Conservation (phyloP, 495 filamentous ascomycete genomes). For the Trichoderma gamsii region DNA sequence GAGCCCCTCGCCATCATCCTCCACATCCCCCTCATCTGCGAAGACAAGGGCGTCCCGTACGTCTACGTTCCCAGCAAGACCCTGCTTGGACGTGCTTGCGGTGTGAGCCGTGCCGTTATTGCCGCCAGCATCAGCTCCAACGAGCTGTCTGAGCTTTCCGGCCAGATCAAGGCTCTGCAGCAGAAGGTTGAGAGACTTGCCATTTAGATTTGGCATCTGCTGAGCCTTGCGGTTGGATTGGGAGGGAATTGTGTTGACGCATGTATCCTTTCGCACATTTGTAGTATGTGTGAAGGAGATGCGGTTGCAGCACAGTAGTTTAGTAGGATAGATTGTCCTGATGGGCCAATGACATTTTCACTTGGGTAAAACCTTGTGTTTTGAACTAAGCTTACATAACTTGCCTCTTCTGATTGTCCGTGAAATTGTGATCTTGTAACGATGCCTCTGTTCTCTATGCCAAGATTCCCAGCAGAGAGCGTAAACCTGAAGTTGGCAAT, state of each 20-base stretch:
- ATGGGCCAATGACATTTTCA: not conserved
- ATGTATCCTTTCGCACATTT: not conserved
- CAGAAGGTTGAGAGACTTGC: conserved; percentile 94
- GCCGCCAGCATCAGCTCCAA: conserved; percentile 84
- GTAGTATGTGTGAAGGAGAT: not conserved
- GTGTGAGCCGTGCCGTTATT: conserved; percentile 83
- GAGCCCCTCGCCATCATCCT: conserved; percentile 82
- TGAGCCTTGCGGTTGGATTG: not conserved
- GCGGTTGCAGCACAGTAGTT: not conserved
- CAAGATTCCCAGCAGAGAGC: too few species aligned
- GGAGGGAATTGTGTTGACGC: not conserved
- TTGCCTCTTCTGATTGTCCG: not conserved
- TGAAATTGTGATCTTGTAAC: not conserved
- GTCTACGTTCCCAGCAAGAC: conserved; percentile 55
- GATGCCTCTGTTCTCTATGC: not conserved
- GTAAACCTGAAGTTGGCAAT: too few species aligned
- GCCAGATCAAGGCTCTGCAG: conserved; percentile 78
- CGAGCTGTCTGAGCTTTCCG: conserved; percentile 80
- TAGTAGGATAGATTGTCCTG: not conserved
- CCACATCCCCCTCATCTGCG: conserved; percentile 81
- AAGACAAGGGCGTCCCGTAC: conserved; percentile 70
- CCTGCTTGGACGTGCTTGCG: conserved; percentile 75
- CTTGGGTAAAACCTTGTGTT: not conserved
- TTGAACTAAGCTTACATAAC: not conserved
- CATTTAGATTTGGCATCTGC: conserved; percentile 59